A percentile compares a stretch with the other conserved stretches of the same genome.
These are phyloP conservation scores for Pogostemon cablin DNA, from an alignment of 257 asterid species.

Conservation along the genomic window DNA sequence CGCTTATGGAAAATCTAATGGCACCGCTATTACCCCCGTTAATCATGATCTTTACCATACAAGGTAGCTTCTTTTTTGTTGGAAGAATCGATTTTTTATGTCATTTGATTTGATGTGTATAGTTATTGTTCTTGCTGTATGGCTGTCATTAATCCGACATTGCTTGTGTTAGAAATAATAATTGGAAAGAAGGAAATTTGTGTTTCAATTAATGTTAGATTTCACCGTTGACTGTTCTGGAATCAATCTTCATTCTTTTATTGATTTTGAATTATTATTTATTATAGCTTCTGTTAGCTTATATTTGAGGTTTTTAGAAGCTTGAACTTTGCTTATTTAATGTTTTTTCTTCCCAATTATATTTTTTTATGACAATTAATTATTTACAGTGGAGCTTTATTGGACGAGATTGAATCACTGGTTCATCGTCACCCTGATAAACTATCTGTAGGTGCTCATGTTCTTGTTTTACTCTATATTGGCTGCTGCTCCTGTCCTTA, in stretches of 20 bases:
- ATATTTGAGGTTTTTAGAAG: not conserved
- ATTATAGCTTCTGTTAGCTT: conserved; percentile 16
- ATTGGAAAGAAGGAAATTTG: not conserved
- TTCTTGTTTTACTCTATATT: conserved; percentile 12
- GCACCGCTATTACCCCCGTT: conserved; percentile 61
- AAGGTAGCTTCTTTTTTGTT: conserved; percentile 45
- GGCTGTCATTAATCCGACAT: conserved; percentile 18
- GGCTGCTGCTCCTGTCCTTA: conserved; percentile 1
- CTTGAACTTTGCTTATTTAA: conserved; percentile 12
- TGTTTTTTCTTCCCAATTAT: too few species aligned
- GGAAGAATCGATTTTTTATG: not conserved
- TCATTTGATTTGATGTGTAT: conserved; percentile 19
- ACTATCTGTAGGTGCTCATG: conserved; percentile 68
- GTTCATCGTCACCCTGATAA: conserved; percentile 91
- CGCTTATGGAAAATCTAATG: conserved; percentile 54
- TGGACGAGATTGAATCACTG: conserved; percentile 83
- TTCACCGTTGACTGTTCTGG: conserved; percentile 31
- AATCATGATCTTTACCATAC: conserved; percentile 91
- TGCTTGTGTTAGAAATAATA: conserved; percentile 32
- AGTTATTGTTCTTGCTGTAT: not conserved
- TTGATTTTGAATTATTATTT: conserved; percentile 7
- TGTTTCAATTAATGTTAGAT: conserved; percentile 26
- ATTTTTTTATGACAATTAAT: conserved; percentile 23
- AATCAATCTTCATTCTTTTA: conserved; percentile 26
- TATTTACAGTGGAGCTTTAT: conserved; percentile 68